Percentiles rank a stretch among this genome's conserved stretches.
These are phyloP conservation scores for Setomelanomma holmii DNA, from an alignment of 2,329 filamentous ascomycete genomes.

Conservation along the genomic window DNA sequence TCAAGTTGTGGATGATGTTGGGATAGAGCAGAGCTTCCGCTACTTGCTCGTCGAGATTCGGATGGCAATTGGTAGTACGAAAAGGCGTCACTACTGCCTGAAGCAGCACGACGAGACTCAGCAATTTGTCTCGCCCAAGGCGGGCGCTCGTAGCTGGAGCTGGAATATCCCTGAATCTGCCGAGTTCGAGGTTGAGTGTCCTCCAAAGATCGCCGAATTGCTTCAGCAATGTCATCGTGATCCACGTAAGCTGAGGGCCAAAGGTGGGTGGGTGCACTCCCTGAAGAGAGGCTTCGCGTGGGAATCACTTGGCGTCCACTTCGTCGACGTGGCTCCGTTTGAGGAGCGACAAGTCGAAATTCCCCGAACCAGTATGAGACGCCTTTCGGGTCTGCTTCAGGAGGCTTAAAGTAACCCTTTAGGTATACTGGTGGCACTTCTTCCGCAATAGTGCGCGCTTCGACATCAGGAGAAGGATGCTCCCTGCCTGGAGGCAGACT, in stretches of 20 bases:
- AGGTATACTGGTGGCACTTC: conserved; percentile 5
- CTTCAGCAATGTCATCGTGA: no score
- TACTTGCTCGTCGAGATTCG: conserved; percentile 33
- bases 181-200: no score
- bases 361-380: conserved; percentile 13
- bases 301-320: conserved; percentile 9
- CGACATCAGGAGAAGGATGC: no score
- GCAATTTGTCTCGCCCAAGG: conserved; percentile 1
- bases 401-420: conserved; percentile 13
- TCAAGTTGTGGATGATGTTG: conserved; percentile 16
- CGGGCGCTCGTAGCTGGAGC: no score
- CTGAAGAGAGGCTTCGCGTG: conserved; percentile 34
- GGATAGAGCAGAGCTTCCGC: conserved; percentile 3
- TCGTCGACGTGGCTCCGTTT: conserved; percentile 30
- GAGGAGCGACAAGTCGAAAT: conserved; percentile 5
- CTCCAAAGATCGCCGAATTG: neutral
- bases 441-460: no score
- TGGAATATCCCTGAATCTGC: no score
- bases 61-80: conserved; percentile 41
- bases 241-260: no score
- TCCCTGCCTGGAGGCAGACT: neutral
- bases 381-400: neutral
- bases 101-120: conserved; percentile 33
- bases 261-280: conserved; percentile 17
- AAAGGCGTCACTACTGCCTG: conserved; percentile 36